Evolutionary conservation across 225 moss, liverwort and hornwort genomes (phyloP), one percentile per base, ranked within the genome.

Genomic region (Neckera pumila): DNA sequence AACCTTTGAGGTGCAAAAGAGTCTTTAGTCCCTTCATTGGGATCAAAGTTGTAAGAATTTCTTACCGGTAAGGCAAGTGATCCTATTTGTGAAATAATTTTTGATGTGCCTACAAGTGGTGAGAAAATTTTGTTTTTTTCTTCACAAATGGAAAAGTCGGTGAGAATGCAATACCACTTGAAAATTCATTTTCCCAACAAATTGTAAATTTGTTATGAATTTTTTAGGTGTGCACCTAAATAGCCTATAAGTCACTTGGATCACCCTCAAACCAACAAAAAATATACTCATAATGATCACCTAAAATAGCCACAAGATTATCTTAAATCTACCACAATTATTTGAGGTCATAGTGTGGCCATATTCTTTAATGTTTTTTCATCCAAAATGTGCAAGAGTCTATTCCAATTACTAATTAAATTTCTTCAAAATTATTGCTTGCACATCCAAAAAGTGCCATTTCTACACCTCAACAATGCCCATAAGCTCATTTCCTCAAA

Each of bases 381-480:
- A 30, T 2, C 1, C 10, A 45, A 30, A 73, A 11, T 1, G 30
- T 47, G 11, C 17, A 74, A 74, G 47, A 74, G 11, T 30, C 6
- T 28, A 17, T 74, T 47, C 11, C 0, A 3, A 1, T 5, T 1
- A 19, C 12, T 17, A 11, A 7, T 74, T 70, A 18, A n/a, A n/a
- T n/a, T n/a, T n/a, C 3, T 47, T 74, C 6, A 30, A 18, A 74
- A 18, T 45, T 28, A 11, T 30, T 0, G 1, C 7, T 28, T 19
- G 5, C 7, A 18, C 7, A 2, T 3, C 4, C 12, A 0, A 47
- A 31, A 47, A 47, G 47, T 30, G 45, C 5, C 31, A 74, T 18
- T 0, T 73, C 45, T 0, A 17, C 45, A 45, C 10, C 2, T 2
- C 4, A 30, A 28, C 1, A 45, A 45, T 73, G 11, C 10, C 3